Conservation (phyloP, 164 flowering plant genomes). For the Vitis cinerea region DNA sequence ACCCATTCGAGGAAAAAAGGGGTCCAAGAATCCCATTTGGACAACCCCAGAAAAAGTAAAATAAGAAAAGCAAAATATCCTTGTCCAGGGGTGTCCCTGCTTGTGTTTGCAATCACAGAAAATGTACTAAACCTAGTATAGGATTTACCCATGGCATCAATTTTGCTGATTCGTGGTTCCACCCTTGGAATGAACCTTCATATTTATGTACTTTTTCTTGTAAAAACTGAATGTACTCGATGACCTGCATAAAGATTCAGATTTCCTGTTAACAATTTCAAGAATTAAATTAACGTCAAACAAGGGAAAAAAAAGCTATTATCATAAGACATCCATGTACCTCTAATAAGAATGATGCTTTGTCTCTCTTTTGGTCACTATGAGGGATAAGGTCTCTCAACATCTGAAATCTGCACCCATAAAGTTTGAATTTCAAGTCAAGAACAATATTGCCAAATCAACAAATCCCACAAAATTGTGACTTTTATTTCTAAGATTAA, state of each 20-base stretch:
- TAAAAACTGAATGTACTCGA: constrained; percentile 49
- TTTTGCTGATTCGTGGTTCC: constrained; percentile 33
- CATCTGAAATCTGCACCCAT: constrained; percentile 43
- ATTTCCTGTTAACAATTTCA: background rate
- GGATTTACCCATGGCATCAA: constrained; percentile 32
- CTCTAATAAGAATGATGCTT: constrained; percentile 53
- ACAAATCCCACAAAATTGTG: too few relatives aligned
- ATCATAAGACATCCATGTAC: constrained; percentile 15
- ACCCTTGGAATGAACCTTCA: constrained; percentile 36
- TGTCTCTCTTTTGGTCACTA: constrained; percentile 55
- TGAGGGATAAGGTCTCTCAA: constrained; percentile 47
- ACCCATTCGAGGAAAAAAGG: too few relatives aligned
- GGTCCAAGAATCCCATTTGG: too few relatives aligned
- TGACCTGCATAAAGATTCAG: constrained; percentile 29
- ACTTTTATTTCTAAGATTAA: too few relatives aligned
- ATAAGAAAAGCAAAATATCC: too few relatives aligned
- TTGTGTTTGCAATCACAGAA: too few relatives aligned
- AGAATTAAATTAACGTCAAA: background rate
- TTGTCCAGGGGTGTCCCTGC: too few relatives aligned
- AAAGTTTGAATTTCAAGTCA: too few relatives aligned
- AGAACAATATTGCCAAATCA: too few relatives aligned
- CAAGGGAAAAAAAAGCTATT: background rate
- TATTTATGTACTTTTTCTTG: constrained; percentile 46
- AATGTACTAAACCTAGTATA: background rate
- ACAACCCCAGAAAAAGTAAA: too few relatives aligned